Evolutionary conservation across 306 rosid species (phyloP).

Genomic region (Quercus berberidifolia): DNA sequence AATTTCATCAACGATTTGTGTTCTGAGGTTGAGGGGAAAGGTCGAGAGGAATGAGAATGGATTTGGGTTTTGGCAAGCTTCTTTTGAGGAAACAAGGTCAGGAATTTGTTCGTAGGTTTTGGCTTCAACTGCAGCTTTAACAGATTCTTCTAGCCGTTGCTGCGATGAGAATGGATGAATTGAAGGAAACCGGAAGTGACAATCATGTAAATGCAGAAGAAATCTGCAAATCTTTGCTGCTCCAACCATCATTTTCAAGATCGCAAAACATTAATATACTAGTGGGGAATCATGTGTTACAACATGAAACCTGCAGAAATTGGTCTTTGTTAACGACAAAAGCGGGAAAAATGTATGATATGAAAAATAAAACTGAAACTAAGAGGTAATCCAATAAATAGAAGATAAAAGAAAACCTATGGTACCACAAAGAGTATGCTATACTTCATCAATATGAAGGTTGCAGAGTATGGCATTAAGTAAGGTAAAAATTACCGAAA

Average conservation of each 20-base stretch:
- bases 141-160: slow-evolving; percentile 35
- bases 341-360: not conserved
- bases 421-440: not conserved
- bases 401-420: not conserved
- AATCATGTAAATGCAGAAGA: slow-evolving; percentile 15
- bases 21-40: slow-evolving; percentile 40
- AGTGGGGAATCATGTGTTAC: slow-evolving; percentile 7
- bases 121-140: slow-evolving; percentile 50
- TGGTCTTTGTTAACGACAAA: not conserved
- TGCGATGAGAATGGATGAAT: slow-evolving; percentile 28
- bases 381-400: not conserved
- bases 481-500: not conserved
- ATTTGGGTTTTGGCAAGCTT: slow-evolving; percentile 48
- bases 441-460: not conserved
- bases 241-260: slow-evolving; percentile 27
- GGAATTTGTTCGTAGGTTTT: slow-evolving; percentile 62
- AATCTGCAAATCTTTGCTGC: slow-evolving; percentile 22
- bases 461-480: not conserved
- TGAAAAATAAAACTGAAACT: not conserved
- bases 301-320: slow-evolving; percentile 17
- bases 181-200: slow-evolving; percentile 27
- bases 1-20: slow-evolving; percentile 62
- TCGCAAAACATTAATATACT: not conserved
- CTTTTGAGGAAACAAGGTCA: slow-evolving; percentile 41
- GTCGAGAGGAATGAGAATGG: slow-evolving; percentile 69